phyloP scores from a whole-genome alignment of 331 rosid genomes.

The Malus hybrid region DNA sequence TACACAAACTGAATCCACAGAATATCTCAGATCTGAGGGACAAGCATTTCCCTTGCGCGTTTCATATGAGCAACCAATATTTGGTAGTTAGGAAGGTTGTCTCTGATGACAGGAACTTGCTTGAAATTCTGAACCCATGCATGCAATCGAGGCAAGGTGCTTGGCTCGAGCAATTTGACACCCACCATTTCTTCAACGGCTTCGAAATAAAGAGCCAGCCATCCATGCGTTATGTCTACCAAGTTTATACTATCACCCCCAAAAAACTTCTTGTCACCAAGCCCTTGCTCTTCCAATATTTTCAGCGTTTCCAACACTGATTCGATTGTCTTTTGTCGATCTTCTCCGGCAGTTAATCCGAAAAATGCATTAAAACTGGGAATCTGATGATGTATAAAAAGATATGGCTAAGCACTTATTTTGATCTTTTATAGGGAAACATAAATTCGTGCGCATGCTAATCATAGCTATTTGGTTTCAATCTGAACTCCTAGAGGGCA shows the following conservation, averaged over 20 bases:
- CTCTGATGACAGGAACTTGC: slow-evolving; percentile 32
- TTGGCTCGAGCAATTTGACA: slow-evolving; percentile 28
- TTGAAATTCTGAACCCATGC: slow-evolving; percentile 45
- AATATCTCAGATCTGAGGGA: neutral
- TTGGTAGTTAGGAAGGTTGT: slow-evolving; percentile 36
- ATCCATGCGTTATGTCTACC: slow-evolving; percentile 44
- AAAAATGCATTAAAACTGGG: slow-evolving; percentile 12
- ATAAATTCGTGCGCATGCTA: neutral
- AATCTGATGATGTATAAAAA: neutral
- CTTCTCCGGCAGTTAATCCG: slow-evolving; percentile 16
- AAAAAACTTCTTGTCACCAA: slow-evolving; percentile 9
- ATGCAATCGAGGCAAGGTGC: slow-evolving; percentile 33
- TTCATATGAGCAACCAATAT: slow-evolving; percentile 9
- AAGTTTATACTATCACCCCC: slow-evolving; percentile 17
- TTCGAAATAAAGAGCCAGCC: slow-evolving; percentile 33
- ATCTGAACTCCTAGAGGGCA: no score
- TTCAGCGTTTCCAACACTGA: slow-evolving; percentile 5
- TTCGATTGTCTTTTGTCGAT: slow-evolving; percentile 19
- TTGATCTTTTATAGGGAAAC: neutral
- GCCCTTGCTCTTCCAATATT: slow-evolving; percentile 9
- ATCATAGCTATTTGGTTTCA: neutral
- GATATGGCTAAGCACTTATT: neutral
- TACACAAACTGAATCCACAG: no score
- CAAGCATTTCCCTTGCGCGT: neutral
- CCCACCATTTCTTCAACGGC: slow-evolving; percentile 41